phyloP scores from a whole-genome alignment of 78 protist species.

The Isochrysis galbana region DNA sequence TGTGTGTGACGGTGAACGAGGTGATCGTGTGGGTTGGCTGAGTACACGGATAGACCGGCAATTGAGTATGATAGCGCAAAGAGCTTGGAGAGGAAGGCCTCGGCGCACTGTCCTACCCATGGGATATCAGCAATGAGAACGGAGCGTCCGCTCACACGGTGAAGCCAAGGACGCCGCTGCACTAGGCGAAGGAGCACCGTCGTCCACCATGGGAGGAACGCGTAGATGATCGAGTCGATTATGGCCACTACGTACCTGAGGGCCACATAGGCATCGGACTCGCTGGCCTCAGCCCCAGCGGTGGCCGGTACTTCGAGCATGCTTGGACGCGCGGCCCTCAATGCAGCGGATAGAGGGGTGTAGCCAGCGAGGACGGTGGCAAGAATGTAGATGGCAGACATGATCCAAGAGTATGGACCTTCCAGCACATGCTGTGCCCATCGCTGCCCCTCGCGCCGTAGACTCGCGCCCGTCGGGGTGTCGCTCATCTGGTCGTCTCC shows the following conservation, averaged over 20 bases:
- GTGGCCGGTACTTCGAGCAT: neutral
- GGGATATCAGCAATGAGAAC: slow-evolving; percentile 24
- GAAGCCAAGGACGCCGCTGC: neutral
- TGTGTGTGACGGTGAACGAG: slow-evolving; percentile 42
- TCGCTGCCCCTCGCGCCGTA: neutral
- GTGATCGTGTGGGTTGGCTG: slow-evolving; percentile 2
- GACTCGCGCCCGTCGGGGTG: too few relatives aligned
- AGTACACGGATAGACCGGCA: slow-evolving; percentile 18
- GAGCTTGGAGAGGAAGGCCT: slow-evolving; percentile 36
- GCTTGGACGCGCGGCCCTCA: too few relatives aligned
- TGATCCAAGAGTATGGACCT: neutral
- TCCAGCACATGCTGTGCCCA: neutral
- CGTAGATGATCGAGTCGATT: neutral
- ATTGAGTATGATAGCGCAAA: slow-evolving; percentile 42
- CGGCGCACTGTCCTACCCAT: slow-evolving; percentile 16
- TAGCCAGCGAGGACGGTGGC: neutral
- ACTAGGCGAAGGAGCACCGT: neutral
- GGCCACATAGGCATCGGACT: neutral
- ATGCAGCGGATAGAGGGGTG: too few relatives aligned
- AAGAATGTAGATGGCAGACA: neutral
- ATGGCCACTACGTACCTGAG: neutral
- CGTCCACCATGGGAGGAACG: slow-evolving; percentile 10
- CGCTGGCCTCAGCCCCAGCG: neutral
- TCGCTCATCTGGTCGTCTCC: too few relatives aligned
- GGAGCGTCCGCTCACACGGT: neutral